These are phyloP conservation scores for Leccinum angustisporum DNA, from an alignment of 1,284 basidiomycete species.

Conservation along the genomic window DNA sequence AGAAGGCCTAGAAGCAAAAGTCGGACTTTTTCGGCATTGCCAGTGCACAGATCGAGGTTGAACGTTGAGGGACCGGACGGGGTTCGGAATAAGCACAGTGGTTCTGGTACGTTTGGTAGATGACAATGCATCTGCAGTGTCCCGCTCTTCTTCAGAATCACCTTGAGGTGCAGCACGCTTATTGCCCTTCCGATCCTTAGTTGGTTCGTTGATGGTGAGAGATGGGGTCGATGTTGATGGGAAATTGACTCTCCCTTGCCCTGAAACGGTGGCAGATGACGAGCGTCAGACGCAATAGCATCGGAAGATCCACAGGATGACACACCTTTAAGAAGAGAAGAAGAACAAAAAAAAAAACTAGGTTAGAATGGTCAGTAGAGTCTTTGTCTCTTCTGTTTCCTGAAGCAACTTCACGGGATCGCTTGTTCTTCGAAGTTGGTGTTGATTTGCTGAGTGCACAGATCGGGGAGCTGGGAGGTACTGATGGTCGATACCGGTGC, in stretches of 20 bases:
- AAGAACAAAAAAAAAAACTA: conserved; percentile 11
- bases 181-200: conserved; percentile 76
- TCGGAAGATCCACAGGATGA: conserved; percentile 28
- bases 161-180: conserved; percentile 77
- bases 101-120: conserved; percentile 58
- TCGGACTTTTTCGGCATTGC: conserved; percentile 70
- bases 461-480: neutral
- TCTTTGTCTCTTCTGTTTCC: conserved; percentile 68
- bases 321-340: conserved; percentile 57
- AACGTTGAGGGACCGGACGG: conserved; percentile 37
- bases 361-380: conserved; percentile 48
- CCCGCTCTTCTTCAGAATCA: conserved; percentile 56
- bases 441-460: conserved; percentile 40
- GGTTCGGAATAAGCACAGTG: conserved; percentile 60
- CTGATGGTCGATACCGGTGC: too few relatives aligned
- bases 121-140: conserved; percentile 41
- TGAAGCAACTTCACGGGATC: conserved; percentile 49
- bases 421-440: conserved; percentile 48
- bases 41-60: conserved; percentile 40
- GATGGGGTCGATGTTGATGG: conserved; percentile 43
- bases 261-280: conserved; percentile 38
- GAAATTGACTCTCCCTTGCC: conserved; percentile 54
- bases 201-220: conserved; percentile 73
- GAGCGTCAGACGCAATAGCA: conserved; percentile 21
- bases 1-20: conserved; percentile 38